Base-by-base conservation (phyloP, 2,329 filamentous ascomycete species). In the Fusarium sp. region DNA sequence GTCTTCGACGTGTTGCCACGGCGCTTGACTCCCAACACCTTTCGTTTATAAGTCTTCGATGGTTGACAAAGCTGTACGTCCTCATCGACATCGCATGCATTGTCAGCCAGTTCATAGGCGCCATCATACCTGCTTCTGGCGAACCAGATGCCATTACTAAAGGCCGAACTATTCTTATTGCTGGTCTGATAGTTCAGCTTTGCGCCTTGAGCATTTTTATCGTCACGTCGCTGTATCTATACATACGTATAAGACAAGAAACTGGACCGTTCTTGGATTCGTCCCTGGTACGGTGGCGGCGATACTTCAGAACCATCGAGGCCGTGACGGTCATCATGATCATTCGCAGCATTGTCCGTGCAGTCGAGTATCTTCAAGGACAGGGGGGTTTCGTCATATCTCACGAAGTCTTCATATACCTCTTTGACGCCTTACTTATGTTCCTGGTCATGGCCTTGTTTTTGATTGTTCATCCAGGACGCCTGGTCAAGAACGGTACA, bases 341-440 rank as follows among this genome's bases (percentile, higher is more conserved):
- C 24, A 76, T 87, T 10, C 79, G 87, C 47, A 85, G 83, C 55
- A 70, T 86, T 26, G 86, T 87, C 58, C 81, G 86, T 12, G 82
- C 86, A 4, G 69, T 87, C 9, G 87, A 88, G 74, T 88, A 88
- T 65, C 66, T 82, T 1, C 80, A 85, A 67, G 85, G 85, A 4
- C 80, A 83, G 13, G 76, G 63, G 1, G 85, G 85, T 0, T 84
- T 82, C 14, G 71, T 86, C 0, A 80, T 86, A 48, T 80, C 78
- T 4, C 81, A 84, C 41, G 85, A 87, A 70, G 72, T 77, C 2
- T 84, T 81, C 41, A 75, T 86, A 1, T 87, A 86, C 57, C 61
- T 85, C n/a, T 86, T 87, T 42, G 85, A 87, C 63, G 80, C 83
- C 1, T 59, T 79, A 6, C 78, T 82, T 7, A 87, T 87, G 84